A percentile compares a stretch with the other conserved stretches of the same genome.
phyloP scores from a whole-genome alignment of 805 yeast species.

The Candida odintsovae region DNA sequence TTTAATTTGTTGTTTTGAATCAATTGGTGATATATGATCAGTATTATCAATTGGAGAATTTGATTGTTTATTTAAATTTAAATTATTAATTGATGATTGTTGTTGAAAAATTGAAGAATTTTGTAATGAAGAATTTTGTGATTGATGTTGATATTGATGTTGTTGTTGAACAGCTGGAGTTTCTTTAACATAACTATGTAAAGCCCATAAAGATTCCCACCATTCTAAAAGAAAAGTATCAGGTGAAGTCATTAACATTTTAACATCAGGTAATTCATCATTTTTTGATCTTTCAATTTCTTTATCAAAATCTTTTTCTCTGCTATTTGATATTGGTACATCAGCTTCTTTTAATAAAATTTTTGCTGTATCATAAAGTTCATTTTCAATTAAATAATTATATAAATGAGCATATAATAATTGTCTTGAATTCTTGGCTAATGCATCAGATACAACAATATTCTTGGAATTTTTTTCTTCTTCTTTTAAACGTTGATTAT shows the following conservation, averaged over 20 bases:
- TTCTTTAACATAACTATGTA: slow-evolving; percentile 39
- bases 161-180: slow-evolving; percentile 24
- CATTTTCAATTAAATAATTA: slow-evolving; percentile 41
- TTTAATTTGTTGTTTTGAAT: slow-evolving; percentile 3
- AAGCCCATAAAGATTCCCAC: slow-evolving; percentile 48
- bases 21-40: slow-evolving; percentile 18
- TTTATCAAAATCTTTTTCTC: slow-evolving; percentile 3
- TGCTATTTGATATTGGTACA: slow-evolving; percentile 29
- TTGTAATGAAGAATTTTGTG: not conserved
- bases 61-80: not conserved
- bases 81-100: not conserved
- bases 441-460: slow-evolving; percentile 35
- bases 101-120: too few relatives aligned
- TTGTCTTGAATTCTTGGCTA: slow-evolving; percentile 44
- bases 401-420: slow-evolving; percentile 47
- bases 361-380: slow-evolving; percentile 44
- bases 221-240: slow-evolving; percentile 49
- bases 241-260: slow-evolving; percentile 36
- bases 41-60: not conserved
- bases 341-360: slow-evolving; percentile 40
- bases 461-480: not conserved
- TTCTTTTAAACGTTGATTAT: not conserved
- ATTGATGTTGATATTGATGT: slow-evolving; percentile 7
- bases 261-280: slow-evolving; percentile 26
- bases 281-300: slow-evolving; percentile 6